These are phyloP conservation scores for Petunia axillaris DNA, from an alignment of 257 asterid species.

Conservation along the genomic window DNA sequence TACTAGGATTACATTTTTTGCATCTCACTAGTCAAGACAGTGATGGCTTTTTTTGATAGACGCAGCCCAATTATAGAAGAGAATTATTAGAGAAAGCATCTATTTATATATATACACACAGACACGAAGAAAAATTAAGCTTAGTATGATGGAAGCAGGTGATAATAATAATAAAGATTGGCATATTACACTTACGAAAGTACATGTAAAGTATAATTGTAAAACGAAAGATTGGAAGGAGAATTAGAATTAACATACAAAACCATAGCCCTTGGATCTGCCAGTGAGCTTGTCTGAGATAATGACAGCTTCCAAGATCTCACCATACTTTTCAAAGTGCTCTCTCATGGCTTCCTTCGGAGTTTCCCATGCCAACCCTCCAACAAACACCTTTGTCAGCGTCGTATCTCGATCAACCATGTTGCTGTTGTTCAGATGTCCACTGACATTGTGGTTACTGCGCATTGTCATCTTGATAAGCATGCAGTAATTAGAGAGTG, in stretches of 20 bases:
- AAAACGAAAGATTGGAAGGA: too few relatives aligned
- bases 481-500: background rate
- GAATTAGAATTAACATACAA: slow-evolving; percentile 51
- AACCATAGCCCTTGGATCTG: slow-evolving; percentile 98
- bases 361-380: slow-evolving; percentile 98
- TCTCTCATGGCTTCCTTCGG: slow-evolving; percentile 76
- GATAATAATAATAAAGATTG: too few relatives aligned
- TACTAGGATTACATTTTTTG: background rate
- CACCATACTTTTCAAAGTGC: slow-evolving; percentile 78
- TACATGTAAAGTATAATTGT: too few relatives aligned
- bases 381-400: slow-evolving; percentile 87
- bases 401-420: slow-evolving; percentile 39
- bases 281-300: slow-evolving; percentile 91
- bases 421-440: slow-evolving; percentile 43
- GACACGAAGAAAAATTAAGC: too few relatives aligned
- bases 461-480: slow-evolving; percentile 25
- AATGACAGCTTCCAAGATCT: slow-evolving; percentile 91
- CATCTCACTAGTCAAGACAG: background rate
- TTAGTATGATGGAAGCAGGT: too few relatives aligned
- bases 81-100: too few relatives aligned
- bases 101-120: too few relatives aligned
- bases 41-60: background rate
- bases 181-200: too few relatives aligned
- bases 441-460: slow-evolving; percentile 22
- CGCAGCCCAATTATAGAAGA: background rate